Conservation (phyloP, 768 basidiomycete species). For the Xerocomellus amylosporus region DNA sequence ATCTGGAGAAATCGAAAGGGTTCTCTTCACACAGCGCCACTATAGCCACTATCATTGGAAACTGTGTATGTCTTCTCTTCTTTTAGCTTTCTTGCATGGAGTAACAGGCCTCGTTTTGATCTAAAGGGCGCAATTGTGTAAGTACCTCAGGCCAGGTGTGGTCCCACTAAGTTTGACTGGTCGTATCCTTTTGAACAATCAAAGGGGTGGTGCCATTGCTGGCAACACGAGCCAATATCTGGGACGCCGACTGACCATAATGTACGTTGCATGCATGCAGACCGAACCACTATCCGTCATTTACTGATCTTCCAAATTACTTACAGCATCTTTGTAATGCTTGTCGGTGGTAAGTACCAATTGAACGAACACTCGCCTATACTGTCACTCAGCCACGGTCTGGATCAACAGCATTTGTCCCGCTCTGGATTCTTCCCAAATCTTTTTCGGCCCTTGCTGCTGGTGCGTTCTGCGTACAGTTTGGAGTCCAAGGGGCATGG, state of each 20-base stretch:
- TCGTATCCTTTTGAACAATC: background rate
- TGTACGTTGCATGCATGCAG: constrained; percentile 27
- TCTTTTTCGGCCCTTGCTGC: constrained; percentile 68
- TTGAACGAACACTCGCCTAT: background rate
- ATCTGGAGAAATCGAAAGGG: constrained; percentile 59
- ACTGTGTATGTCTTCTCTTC: constrained; percentile 43
- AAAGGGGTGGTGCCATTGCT: constrained; percentile 65
- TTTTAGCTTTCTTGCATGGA: background rate
- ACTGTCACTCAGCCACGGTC: background rate
- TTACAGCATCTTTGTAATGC: constrained; percentile 22
- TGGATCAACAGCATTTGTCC: constrained; percentile 49
- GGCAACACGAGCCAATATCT: constrained; percentile 72
- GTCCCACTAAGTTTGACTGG: background rate
- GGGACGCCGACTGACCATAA: constrained; percentile 81
- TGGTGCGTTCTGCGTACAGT: constrained; percentile 84
- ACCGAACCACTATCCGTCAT: background rate
- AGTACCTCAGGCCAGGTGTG: constrained; percentile 21
- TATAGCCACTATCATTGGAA: constrained; percentile 80
- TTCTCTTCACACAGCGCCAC: constrained; percentile 59
- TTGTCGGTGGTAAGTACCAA: constrained; percentile 25
- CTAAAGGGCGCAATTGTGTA: constrained; percentile 44
- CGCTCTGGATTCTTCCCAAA: constrained; percentile 80
- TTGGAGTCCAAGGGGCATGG: constrained; percentile 90
- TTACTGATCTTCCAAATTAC: background rate
- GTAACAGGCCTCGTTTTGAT: background rate